A percentile compares a stretch with the other conserved stretches of the same genome.
Conservation (phyloP, 108 stramenopile species). For the Skeletonema menzelii region DNA sequence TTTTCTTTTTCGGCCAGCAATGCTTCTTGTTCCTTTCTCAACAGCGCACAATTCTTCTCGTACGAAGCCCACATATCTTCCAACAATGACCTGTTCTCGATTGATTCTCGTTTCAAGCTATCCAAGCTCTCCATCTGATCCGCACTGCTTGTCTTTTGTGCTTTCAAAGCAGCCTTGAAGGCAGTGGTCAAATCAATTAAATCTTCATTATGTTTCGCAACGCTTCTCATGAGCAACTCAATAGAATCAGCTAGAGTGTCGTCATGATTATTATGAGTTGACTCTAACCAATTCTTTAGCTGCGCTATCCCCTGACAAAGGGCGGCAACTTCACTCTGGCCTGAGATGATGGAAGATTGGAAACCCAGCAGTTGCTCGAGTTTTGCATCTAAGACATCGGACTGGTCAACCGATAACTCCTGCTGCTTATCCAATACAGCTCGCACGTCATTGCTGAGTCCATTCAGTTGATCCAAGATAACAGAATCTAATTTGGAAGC, state of each 20-base stretch:
- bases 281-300: not conserved
- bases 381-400: not conserved
- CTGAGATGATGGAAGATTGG: conserved; percentile 10
- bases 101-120: conserved; percentile 3
- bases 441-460: not conserved
- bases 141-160: conserved; percentile 5
- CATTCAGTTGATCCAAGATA: not conserved
- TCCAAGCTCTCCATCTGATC: conserved; percentile 10
- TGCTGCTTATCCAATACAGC: not conserved
- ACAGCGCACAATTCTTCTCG: not conserved
- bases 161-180: conserved; percentile 12
- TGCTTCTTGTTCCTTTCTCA: not conserved
- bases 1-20: conserved; percentile 15
- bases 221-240: not conserved
- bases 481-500: not conserved
- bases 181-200: conserved; percentile 10
- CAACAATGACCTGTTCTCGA: not conserved
- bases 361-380: not conserved
- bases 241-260: conserved; percentile 18
- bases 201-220: conserved; percentile 9
- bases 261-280: not conserved
- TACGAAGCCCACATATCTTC: conserved; percentile 8
- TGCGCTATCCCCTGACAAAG: conserved; percentile 23
- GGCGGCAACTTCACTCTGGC: conserved; percentile 9
- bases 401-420: not conserved